Conservation (phyloP, 352 stramenopile species). For the Globisporangium canariense region DNA sequence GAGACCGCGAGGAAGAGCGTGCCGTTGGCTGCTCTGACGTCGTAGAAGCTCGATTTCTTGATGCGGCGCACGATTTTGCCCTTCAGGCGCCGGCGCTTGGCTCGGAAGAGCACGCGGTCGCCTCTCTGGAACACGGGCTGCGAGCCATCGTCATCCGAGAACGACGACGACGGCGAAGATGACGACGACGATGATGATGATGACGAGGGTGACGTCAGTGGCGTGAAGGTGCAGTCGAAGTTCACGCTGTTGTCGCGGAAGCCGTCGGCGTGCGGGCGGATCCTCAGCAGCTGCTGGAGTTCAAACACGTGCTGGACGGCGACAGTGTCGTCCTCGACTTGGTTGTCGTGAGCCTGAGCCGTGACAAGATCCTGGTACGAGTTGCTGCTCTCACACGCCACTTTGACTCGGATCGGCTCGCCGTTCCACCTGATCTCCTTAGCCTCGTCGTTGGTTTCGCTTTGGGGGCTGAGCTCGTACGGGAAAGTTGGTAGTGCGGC, state of each 20-base stretch:
- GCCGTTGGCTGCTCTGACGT: constrained; percentile 42
- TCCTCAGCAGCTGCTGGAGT: constrained; percentile 38
- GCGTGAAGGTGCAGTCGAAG: constrained; percentile 35
- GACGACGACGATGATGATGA: constrained; percentile 16
- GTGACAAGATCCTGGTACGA: neutral
- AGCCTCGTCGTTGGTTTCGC: neutral
- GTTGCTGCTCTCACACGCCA: constrained; percentile 14
- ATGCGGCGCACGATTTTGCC: constrained; percentile 40
- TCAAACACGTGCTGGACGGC: constrained; percentile 36
- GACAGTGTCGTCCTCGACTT: neutral
- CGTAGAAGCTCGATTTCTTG: constrained; percentile 49
- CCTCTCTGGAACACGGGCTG: constrained; percentile 36
- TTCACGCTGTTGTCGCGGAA: constrained; percentile 46
- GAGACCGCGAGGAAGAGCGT: constrained; percentile 41
- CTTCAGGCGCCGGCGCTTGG: constrained; percentile 28
- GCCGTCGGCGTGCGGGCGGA: constrained; percentile 44
- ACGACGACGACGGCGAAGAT: neutral
- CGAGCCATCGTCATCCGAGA: constrained; percentile 23
- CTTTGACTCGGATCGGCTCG: constrained; percentile 30
- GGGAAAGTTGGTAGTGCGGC: neutral
- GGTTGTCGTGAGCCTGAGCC: neutral
- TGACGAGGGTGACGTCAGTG: constrained; percentile 32
- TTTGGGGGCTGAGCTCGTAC: neutral
- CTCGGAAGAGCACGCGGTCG: constrained; percentile 49
- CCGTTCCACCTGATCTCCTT: constrained; percentile 35